A percentile compares a stretch with the other conserved stretches of the same genome.
phyloP scores from a whole-genome alignment of 768 basidiomycete genomes.

The Psilocybe azurescens region DNA sequence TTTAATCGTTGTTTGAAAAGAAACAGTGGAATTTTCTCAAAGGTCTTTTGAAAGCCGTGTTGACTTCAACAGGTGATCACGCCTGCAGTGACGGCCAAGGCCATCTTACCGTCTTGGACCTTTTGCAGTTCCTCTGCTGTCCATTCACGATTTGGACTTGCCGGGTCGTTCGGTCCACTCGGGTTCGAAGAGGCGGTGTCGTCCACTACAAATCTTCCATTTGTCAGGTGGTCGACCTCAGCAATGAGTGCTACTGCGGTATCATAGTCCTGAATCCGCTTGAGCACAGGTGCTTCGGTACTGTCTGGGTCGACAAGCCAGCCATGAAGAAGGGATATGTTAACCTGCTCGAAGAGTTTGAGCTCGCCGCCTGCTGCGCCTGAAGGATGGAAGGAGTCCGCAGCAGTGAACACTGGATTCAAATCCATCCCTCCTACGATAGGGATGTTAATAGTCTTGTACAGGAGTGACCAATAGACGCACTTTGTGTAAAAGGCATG shows the following conservation, averaged over 20 bases:
- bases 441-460: neutral
- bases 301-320: conserved; percentile 83
- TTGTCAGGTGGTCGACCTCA: conserved; percentile 77
- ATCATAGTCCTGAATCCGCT: conserved; percentile 71
- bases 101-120: conserved; percentile 68
- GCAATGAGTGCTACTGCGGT: conserved; percentile 75
- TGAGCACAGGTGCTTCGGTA: conserved; percentile 59
- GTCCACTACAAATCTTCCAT: conserved; percentile 59
- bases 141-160: conserved; percentile 37
- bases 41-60: too few species aligned
- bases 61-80: too few species aligned
- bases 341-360: conserved; percentile 82
- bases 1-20: too few species aligned
- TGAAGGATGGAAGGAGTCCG: conserved; percentile 70
- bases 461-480: conserved; percentile 26
- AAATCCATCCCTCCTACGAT: conserved; percentile 85
- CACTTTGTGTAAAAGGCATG: conserved; percentile 81
- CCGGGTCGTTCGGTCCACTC: conserved; percentile 20
- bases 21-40: too few species aligned
- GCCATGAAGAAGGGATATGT: conserved; percentile 85
- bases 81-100: neutral
- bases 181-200: conserved; percentile 26
- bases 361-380: conserved; percentile 71
- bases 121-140: conserved; percentile 63
- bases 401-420: conserved; percentile 80